Evolutionary conservation across 1,284 basidiomycete genomes (phyloP).

Genomic region (Sutorius eximius): DNA sequence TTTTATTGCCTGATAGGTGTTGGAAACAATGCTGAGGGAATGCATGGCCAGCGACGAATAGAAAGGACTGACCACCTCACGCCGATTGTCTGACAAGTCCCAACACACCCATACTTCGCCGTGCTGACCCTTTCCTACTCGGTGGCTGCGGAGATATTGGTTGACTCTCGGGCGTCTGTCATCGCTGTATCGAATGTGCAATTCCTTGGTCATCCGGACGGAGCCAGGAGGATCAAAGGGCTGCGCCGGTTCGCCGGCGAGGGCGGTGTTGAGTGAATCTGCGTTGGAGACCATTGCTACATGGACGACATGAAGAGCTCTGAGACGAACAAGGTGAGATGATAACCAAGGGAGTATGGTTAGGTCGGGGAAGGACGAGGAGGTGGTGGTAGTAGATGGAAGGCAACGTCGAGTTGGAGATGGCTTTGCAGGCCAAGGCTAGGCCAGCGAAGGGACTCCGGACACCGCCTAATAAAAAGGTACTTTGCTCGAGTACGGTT

Average conservation of each 20-base stretch:
- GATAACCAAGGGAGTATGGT: constrained; percentile 14
- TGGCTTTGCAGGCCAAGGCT: constrained; percentile 8
- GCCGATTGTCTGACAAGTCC: constrained; percentile 47
- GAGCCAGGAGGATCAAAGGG: constrained; percentile 47
- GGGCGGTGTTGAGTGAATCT: constrained; percentile 24
- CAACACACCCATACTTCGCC: constrained; percentile 76
- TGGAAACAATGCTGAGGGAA: constrained; percentile 9
- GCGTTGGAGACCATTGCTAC: constrained; percentile 27
- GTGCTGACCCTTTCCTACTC: constrained; percentile 80
- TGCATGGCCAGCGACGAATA: constrained; percentile 4
- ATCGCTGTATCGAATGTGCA: constrained; percentile 39
- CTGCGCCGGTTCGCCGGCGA: constrained; percentile 27
- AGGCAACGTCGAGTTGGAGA: constrained; percentile 16
- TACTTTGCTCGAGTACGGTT: constrained; percentile 15
- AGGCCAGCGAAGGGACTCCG: constrained; percentile 22
- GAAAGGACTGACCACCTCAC: constrained; percentile 40
- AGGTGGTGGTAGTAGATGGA: constrained; percentile 17
- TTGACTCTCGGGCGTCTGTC: constrained; percentile 62
- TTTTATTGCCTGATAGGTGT: constrained; percentile 71
- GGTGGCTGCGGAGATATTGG: constrained; percentile 70
- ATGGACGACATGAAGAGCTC: constrained; percentile 28
- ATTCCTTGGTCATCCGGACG: constrained; percentile 62
- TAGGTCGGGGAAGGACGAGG: background rate
- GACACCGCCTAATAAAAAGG: constrained; percentile 30
- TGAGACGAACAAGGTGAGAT: constrained; percentile 4